Conservation (phyloP, 805 yeast species). For the Cyberlindnera xishuangbannaensis region DNA sequence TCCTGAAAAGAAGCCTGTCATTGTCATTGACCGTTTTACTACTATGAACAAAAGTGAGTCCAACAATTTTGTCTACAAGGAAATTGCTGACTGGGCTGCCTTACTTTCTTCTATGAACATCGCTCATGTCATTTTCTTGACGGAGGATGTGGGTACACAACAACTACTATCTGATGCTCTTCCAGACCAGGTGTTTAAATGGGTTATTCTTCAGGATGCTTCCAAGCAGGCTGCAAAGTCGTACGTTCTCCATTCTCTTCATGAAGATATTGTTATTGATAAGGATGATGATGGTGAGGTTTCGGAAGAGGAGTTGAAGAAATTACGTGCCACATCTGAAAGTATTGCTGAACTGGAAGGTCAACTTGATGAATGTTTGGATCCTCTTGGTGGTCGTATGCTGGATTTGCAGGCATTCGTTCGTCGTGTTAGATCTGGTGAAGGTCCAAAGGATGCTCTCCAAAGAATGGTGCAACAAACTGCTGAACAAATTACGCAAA, state of each 20-base stretch:
- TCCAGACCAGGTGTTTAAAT: slow-evolving; percentile 84
- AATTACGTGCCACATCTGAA: slow-evolving; percentile 3
- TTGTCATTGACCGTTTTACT: slow-evolving; percentile 72
- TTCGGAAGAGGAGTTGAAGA: slow-evolving; percentile 23
- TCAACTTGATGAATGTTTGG: slow-evolving; percentile 50
- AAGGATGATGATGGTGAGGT: slow-evolving; percentile 25
- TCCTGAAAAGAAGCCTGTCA: slow-evolving; percentile 80
- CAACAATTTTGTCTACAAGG: slow-evolving; percentile 63
- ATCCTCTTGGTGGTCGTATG: slow-evolving; percentile 92
- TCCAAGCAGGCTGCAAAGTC: slow-evolving; percentile 59
- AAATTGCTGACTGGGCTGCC: slow-evolving; percentile 87
- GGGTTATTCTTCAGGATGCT: slow-evolving; percentile 75
- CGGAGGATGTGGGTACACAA: slow-evolving; percentile 77
- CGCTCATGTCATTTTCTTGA: slow-evolving; percentile 86
- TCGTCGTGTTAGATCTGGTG: slow-evolving; percentile 85
- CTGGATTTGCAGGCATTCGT: slow-evolving; percentile 86
- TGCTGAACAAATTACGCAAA: slow-evolving; percentile 81
- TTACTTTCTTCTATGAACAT: slow-evolving; percentile 65
- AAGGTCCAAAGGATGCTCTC: slow-evolving; percentile 69
- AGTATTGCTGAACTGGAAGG: slow-evolving; percentile 18
- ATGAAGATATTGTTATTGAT: slow-evolving; percentile 21
- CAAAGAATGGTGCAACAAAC: slow-evolving; percentile 78
- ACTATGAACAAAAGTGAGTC: slow-evolving; percentile 49
- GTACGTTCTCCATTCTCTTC: slow-evolving; percentile 57
- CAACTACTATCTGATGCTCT: slow-evolving; percentile 63